Evolutionary conservation across 2,329 filamentous ascomycete species (phyloP).

Genomic region (Hypoxylon sp.): DNA sequence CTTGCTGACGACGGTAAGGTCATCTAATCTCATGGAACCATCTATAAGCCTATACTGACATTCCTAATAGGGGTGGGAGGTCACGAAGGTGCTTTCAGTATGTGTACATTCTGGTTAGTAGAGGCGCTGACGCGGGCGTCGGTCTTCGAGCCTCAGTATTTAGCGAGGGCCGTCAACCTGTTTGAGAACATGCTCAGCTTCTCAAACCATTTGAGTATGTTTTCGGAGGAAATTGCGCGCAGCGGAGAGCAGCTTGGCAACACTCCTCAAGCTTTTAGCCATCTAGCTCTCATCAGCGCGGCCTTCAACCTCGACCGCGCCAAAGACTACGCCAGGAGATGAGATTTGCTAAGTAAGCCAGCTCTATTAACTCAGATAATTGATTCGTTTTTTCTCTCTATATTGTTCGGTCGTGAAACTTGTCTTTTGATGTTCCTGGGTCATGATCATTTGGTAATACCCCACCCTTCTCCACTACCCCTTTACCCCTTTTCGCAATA

Average conservation of each 20-base stretch:
- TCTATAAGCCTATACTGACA: slow-evolving; percentile 3
- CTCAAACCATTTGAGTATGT: slow-evolving; percentile 83
- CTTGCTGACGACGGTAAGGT: slow-evolving; percentile 76
- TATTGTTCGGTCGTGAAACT: background rate
- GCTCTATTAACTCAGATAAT: background rate
- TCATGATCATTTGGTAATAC: background rate
- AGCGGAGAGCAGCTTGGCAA: slow-evolving; percentile 85
- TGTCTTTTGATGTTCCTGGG: background rate
- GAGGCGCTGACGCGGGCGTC: slow-evolving; percentile 81
- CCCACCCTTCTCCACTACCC: background rate
- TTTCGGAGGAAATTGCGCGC: slow-evolving; percentile 82
- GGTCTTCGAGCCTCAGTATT: slow-evolving; percentile 75
- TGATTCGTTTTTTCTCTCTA: background rate
- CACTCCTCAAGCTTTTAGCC: slow-evolving; percentile 84
- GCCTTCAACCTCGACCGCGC: slow-evolving; percentile 81
- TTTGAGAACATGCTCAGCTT: slow-evolving; percentile 86
- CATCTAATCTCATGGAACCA: background rate
- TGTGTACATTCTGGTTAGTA: slow-evolving; percentile 88
- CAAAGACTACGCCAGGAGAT: slow-evolving; percentile 27
- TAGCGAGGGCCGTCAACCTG: slow-evolving; percentile 73
- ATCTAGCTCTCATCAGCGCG: slow-evolving; percentile 81
- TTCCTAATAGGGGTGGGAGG: slow-evolving; percentile 74
- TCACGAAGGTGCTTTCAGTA: slow-evolving; percentile 81
- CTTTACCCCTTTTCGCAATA: background rate
- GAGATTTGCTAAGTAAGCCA: background rate